Percentiles rank a stretch among this genome's conserved stretches.
These are phyloP conservation scores for Lumnitzera littorea DNA, from an alignment of 345 rosid species.

Conservation along the genomic window DNA sequence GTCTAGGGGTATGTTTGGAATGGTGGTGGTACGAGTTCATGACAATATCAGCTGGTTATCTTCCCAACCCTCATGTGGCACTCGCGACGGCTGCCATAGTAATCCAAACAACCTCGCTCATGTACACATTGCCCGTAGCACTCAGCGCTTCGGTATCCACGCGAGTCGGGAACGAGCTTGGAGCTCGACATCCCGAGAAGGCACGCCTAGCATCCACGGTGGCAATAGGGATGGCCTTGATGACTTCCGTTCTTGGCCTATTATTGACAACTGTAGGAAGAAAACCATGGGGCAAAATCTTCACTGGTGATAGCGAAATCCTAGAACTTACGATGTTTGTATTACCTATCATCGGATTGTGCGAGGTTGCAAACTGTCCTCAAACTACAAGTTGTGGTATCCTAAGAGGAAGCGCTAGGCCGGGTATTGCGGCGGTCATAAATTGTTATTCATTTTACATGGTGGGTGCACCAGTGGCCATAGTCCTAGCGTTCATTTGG, in stretches of 20 bases:
- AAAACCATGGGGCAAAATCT: conserved; percentile 60
- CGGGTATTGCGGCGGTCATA: conserved; percentile 59
- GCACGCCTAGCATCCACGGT: conserved; percentile 56
- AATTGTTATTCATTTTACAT: conserved; percentile 73
- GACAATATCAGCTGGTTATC: conserved; percentile 79
- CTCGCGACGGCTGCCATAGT: conserved; percentile 70
- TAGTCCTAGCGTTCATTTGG: conserved; percentile 55
- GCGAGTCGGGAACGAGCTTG: conserved; percentile 82
- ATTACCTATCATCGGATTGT: conserved; percentile 76
- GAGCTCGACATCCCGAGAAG: conserved; percentile 55
- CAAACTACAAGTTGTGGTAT: conserved; percentile 93
- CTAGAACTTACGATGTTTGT: conserved; percentile 48
- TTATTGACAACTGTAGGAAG: conserved; percentile 56
- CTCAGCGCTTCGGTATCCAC: conserved; percentile 70
- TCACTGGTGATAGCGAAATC: conserved; percentile 51
- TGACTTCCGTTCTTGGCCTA: conserved; percentile 47
- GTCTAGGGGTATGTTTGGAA: conserved; percentile 81
- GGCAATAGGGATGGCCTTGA: conserved; percentile 44
- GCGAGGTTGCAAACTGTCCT: conserved; percentile 93
- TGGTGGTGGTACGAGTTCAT: conserved; percentile 99
- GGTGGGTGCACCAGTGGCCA: conserved; percentile 77
- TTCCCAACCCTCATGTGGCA: conserved; percentile 44
- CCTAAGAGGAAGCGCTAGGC: conserved; percentile 77
- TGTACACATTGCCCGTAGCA: conserved; percentile 78
- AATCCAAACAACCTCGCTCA: conserved; percentile 75